These are phyloP conservation scores for Pleurozium schreberi DNA, from an alignment of 225 moss, liverwort and hornwort genomes.

Conservation along the genomic window DNA sequence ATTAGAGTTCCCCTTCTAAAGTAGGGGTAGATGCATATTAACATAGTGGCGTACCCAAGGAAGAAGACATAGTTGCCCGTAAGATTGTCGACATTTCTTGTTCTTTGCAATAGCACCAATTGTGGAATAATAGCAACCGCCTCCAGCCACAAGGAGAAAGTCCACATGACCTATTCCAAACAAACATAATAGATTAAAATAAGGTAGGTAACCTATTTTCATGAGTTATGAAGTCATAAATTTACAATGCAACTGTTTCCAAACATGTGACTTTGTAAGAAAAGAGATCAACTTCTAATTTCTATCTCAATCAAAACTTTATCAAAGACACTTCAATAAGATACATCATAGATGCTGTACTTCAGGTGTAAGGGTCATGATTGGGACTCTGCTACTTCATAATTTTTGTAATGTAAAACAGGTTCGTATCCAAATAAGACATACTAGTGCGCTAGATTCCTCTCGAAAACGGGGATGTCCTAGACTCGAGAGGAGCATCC, in stretches of 20 bases:
- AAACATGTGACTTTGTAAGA: background rate
- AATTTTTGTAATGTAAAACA: no score
- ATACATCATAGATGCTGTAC: background rate
- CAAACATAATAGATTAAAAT: background rate
- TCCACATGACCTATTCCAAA: constrained; percentile 63
- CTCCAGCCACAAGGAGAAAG: constrained; percentile 89
- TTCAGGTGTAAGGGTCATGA: background rate
- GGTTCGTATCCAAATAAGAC: background rate
- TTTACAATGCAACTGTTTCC: background rate
- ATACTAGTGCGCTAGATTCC: background rate
- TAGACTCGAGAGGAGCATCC: background rate
- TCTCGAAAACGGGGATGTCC: background rate
- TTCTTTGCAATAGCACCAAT: constrained; percentile 74
- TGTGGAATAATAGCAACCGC: constrained; percentile 95
- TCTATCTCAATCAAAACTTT: background rate
- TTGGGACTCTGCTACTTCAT: background rate
- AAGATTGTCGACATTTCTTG: constrained; percentile 82
- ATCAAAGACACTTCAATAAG: background rate
- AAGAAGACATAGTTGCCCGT: constrained; percentile 95
- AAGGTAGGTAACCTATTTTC: background rate
- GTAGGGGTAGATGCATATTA: background rate
- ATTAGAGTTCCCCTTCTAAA: background rate
- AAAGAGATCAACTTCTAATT: background rate
- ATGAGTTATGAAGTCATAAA: background rate
- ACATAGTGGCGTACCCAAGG: constrained; percentile 49